Evolutionary conservation across 768 basidiomycete genomes (phyloP), one percentile per base, ranked within the genome.

Genomic region (Lactifluus hygrophoroides): DNA sequence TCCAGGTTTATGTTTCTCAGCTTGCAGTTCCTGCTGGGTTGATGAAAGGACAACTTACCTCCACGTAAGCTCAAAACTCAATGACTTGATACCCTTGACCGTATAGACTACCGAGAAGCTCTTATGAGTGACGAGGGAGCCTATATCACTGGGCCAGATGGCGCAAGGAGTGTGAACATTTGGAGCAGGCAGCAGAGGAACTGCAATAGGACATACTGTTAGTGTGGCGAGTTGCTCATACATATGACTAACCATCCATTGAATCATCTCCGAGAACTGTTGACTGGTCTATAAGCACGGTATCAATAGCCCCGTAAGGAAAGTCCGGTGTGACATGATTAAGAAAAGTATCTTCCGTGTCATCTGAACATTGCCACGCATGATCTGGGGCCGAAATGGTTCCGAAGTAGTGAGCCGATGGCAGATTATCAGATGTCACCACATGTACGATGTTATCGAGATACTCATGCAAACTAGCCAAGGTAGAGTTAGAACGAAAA

Each of bases 11-110:
- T 11, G 25, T n/a, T 13, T 45, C 34, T 57, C 35, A 5, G 48
- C 30, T 44, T 59, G 34, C 16, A 52, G n/a, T 23, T 25, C 38
- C 51, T 40, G 27, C n/a, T 37, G 30, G 27, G 13, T 14, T 35
- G 50, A 30, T 23, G 27, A 5, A 38, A 28, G 28, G 4, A 28
- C 9, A 2, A 35, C 60, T 45, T 45, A 23, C 62, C 60, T 61
- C 62, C 62, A 64, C 2, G 60, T 54, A 11, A 64, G 37, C 35
- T 64, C 55, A 10, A 64, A 21, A 50, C 54, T 64, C 25, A 62
- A 47, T 16, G 55, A 51, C 43, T 57, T 64, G 23, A 48, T 35
- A 16, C 60, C 62, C 44, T 57, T 57, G 55, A 42, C 28, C 21
- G 13, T 7, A 19, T 25, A 51, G 23, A 51, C 56, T 9, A 27